A percentile compares a stretch with the other conserved stretches of the same genome.
Evolutionary conservation across 208 protist species (phyloP).

Genomic region (Kentomonas sorsogonicus): DNA sequence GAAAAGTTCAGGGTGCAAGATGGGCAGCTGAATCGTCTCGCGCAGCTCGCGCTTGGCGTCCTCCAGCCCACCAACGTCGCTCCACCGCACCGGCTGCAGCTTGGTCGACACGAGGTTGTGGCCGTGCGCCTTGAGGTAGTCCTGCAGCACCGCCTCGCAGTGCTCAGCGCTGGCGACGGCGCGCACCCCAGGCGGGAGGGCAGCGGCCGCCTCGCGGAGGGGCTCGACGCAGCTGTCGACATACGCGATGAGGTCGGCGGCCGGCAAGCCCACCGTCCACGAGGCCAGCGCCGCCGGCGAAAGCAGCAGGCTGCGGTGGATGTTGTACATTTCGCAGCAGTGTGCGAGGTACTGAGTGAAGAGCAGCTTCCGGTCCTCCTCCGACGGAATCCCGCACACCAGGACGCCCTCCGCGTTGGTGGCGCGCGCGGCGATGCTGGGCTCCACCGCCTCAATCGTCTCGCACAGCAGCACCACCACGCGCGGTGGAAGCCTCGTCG

Average conservation of each 20-base stretch:
- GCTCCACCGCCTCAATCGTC: conserved; percentile 53
- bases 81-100: conserved; percentile 81
- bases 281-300: conserved; percentile 41
- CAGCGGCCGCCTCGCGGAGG: neutral
- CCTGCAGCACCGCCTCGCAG: conserved; percentile 48
- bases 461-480: conserved; percentile 68
- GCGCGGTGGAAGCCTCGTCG: conserved; percentile 9
- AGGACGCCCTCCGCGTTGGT: conserved; percentile 61
- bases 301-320: conserved; percentile 54
- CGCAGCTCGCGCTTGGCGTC: conserved; percentile 84
- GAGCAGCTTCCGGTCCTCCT: conserved; percentile 47
- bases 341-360: conserved; percentile 16
- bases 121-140: conserved; percentile 68
- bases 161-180: conserved; percentile 54
- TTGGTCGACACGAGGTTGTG: conserved; percentile 82
- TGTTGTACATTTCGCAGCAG: conserved; percentile 14
- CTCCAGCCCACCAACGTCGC: conserved; percentile 88
- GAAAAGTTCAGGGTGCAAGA: conserved; percentile 83
- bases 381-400: conserved; percentile 60
- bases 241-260: conserved; percentile 54
- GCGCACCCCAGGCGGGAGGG: conserved; percentile 6
- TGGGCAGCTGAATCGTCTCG: conserved; percentile 80
- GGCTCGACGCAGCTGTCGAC: conserved; percentile 33
- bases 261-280: conserved; percentile 72
- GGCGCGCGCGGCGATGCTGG: conserved; percentile 58